Conservation (phyloP, 2,329 filamentous ascomycete species). For the Talaromyces piceae region DNA sequence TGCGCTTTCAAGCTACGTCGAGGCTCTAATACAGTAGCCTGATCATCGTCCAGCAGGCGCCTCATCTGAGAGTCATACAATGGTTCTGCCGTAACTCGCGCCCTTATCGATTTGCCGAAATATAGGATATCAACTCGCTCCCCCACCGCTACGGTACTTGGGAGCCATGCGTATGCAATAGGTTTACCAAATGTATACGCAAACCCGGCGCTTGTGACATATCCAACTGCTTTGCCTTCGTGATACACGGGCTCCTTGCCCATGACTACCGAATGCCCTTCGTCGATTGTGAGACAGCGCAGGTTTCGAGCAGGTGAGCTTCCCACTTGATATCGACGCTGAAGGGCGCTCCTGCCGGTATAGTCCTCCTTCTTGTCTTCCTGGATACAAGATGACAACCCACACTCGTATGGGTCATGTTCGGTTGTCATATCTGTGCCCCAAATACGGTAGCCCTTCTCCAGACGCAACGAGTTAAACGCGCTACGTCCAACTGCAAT, state of each 20-base stretch:
- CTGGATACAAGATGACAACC: constrained; percentile 46
- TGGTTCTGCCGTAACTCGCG: constrained; percentile 48
- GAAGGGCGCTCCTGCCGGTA: neutral
- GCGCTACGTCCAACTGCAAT: constrained; percentile 53
- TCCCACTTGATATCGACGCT: neutral
- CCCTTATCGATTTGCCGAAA: constrained; percentile 48
- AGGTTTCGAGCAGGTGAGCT: neutral
- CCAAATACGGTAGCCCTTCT: constrained; percentile 53
- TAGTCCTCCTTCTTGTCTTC: constrained; percentile 10
- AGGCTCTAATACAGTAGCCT: constrained; percentile 5
- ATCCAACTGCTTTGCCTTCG: constrained; percentile 43
- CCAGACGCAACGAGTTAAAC: constrained; percentile 52
- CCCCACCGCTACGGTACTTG: constrained; percentile 40
- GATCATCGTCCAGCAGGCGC: constrained; percentile 22
- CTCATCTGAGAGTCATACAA: constrained; percentile 39
- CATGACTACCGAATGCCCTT: constrained; percentile 50
- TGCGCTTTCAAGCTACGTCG: neutral
- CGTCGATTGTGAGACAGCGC: constrained; percentile 49
- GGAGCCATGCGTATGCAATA: constrained; percentile 53
- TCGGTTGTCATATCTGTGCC: constrained; percentile 55
- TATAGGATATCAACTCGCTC: constrained; percentile 54
- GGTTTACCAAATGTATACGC: constrained; percentile 54
- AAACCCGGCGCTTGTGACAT: constrained; percentile 55
- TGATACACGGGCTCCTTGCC: constrained; percentile 57
- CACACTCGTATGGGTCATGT: constrained; percentile 54